These are phyloP conservation scores for Thecaphora frezii DNA, from an alignment of 1,284 basidiomycete genomes.

Conservation along the genomic window DNA sequence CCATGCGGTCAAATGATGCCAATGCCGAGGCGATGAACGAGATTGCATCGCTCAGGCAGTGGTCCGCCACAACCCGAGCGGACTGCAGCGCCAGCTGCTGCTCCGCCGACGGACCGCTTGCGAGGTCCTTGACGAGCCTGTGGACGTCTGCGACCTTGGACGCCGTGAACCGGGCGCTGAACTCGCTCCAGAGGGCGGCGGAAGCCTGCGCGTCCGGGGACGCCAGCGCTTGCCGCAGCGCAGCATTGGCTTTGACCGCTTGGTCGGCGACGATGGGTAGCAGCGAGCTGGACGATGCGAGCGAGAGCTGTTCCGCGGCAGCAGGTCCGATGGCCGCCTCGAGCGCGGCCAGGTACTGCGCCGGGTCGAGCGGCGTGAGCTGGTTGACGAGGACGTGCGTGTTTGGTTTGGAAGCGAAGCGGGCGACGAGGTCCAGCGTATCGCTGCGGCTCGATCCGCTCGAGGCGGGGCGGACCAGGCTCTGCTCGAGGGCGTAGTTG, in stretches of 20 bases:
- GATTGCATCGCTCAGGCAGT: no score
- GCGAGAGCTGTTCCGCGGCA: slow-evolving; percentile 16
- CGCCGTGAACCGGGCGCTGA: slow-evolving; percentile 21
- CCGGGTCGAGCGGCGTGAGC: slow-evolving; percentile 8
- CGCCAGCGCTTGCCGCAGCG: slow-evolving; percentile 22
- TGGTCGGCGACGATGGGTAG: slow-evolving; percentile 16
- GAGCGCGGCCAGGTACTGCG: slow-evolving; percentile 10
- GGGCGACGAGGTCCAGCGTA: slow-evolving; percentile 18
- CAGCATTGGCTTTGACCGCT: slow-evolving; percentile 17
- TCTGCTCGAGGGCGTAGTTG: slow-evolving; percentile 21
- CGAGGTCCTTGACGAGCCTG: slow-evolving; percentile 9
- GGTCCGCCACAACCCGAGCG: no score
- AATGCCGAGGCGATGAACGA: no score
- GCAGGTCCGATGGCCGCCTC: slow-evolving; percentile 17
- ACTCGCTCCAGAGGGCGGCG: slow-evolving; percentile 21
- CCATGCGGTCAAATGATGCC: no score
- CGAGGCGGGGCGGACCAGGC: not conserved
- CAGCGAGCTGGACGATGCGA: not conserved
- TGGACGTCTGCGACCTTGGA: slow-evolving; percentile 26
- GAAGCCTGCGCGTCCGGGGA: not conserved
- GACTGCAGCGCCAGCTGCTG: no score
- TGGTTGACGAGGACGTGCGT: slow-evolving; percentile 31
- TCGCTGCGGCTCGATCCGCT: slow-evolving; percentile 1
- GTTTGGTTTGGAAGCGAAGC: slow-evolving; percentile 38
- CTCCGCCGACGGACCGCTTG: not conserved